phyloP scores from a whole-genome alignment of 148 eudicot species.

The Chenopodium formosanum region DNA sequence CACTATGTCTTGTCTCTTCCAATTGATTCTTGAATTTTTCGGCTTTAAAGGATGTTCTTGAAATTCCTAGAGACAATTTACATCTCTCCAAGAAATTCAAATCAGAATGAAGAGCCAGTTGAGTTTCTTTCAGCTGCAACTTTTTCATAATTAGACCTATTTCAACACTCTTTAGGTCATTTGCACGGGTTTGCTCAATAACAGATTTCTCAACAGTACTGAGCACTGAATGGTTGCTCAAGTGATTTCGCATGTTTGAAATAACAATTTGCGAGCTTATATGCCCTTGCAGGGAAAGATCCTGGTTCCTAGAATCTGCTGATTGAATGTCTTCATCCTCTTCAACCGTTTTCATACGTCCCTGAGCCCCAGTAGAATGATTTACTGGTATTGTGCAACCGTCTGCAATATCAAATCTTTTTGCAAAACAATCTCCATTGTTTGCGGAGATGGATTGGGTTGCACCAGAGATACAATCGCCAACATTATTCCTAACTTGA shows the following conservation, averaged over 20 bases:
- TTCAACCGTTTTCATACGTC: conserved; percentile 30
- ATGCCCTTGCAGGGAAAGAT: conserved; percentile 39
- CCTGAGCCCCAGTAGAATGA: conserved; percentile 11
- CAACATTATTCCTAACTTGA: conserved; percentile 13
- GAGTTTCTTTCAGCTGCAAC: conserved; percentile 66
- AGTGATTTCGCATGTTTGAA: conserved; percentile 26
- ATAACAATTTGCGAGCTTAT: conserved; percentile 42
- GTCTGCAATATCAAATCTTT: conserved; percentile 21
- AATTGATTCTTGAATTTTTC: conserved; percentile 71
- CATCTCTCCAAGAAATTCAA: conserved; percentile 65
- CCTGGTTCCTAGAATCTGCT: conserved; percentile 27
- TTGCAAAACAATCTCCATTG: conserved; percentile 22
- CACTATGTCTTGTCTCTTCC: conserved; percentile 67
- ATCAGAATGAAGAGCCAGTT: conserved; percentile 56
- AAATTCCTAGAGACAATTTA: conserved; percentile 72
- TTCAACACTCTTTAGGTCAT: conserved; percentile 71
- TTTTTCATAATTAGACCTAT: conserved; percentile 64
- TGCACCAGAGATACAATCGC: conserved; percentile 26
- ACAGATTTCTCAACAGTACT: conserved; percentile 65
- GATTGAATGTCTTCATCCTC: conserved; percentile 36
- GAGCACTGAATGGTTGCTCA: conserved; percentile 31
- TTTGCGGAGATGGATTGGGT: conserved; percentile 16
- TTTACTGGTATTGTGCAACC: conserved; percentile 14
- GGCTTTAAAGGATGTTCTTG: conserved; percentile 72
- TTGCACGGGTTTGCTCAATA: conserved; percentile 72